Percentiles rank a stretch among this genome's conserved stretches.
phyloP scores from a whole-genome alignment of 78 protist genomes.

The Dictyostelium intermedium region DNA sequence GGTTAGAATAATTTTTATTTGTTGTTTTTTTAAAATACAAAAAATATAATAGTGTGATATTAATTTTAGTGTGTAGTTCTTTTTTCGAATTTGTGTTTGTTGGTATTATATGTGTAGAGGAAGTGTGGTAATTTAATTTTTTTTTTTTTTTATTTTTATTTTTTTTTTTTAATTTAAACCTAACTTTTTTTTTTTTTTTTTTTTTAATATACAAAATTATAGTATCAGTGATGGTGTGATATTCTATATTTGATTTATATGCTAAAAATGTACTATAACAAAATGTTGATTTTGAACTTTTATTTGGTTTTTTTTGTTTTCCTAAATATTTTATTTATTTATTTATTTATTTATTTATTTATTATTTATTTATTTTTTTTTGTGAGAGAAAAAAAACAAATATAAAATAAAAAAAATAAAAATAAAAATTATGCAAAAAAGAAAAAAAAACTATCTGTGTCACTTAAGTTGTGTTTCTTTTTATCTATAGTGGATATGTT shows the following conservation, averaged over 20 bases:
- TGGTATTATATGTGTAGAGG: neutral
- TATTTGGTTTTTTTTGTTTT: neutral
- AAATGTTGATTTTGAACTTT: neutral
- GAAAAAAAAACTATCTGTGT: too few species aligned
- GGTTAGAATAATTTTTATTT: neutral
- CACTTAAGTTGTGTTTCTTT: too few species aligned
- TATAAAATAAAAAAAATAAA: too few species aligned
- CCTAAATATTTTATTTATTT: neutral
- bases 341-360: neutral
- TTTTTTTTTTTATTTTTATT: too few species aligned
- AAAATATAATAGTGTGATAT: neutral
- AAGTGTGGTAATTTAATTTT: neutral
- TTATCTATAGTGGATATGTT: too few species aligned
- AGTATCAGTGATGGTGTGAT: neutral
- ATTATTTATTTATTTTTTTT: neutral
- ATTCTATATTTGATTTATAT: neutral
- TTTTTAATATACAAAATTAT: neutral
- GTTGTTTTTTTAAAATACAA: neutral
- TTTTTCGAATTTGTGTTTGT: neutral
- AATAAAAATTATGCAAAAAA: too few species aligned
- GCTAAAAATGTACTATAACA: neutral
- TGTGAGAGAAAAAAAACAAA: too few species aligned
- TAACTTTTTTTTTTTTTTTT: too few species aligned
- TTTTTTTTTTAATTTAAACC: too few species aligned
- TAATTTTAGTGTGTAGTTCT: neutral